Base-by-base conservation (phyloP, 495 filamentous ascomycete genomes). In the Ramalina intermedia region DNA sequence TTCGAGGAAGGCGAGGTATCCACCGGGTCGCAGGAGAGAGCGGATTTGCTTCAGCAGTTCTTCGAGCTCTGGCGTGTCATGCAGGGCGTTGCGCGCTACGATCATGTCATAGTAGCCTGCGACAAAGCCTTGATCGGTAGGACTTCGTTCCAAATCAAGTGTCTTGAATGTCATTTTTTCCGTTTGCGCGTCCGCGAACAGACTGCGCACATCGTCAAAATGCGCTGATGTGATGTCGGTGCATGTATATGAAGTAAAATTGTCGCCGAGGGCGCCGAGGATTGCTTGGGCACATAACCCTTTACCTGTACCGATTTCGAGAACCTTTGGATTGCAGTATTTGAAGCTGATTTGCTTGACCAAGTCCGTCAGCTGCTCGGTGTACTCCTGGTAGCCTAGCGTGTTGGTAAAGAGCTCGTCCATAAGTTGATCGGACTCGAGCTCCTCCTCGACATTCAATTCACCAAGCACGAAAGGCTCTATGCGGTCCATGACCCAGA, bases 191-290 rank as follows among this genome's bases (percentile, higher is more conserved):
- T 62, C 57, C 45, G 50, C 64, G 23, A 78, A 73, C 46, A 71
- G 72, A 0, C 62, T 61, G 23, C 23, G 23, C 4, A 24, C 23
- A 24, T 24, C 23, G 23, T 24, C 23, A 24, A 24, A 24, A 24
- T 24, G 23, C 23, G 23, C 6, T 24, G 23, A 24, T 0, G 72
- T 74, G 4, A 77, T 67, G 46, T 79, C 75, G 3, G 74, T 76
- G 48, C 72, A 77, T 1, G 58, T 60, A 48, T 69, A 73, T 21
- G 53, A 16, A n/a, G 20, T 35, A 29, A 46, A 49, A 53, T 51
- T 46, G 46, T 38, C 29, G 12, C 48, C 53, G 20, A 65, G 44
- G 21, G 50, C 50, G 8, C 23, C n/a, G 4, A 68, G 49, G 11
- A 73, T 53, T 4, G 42, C 17, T 17, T 63, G 58, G 0, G 73